A percentile compares a stretch with the other conserved stretches of the same genome.
Conservation (phyloP, 2,329 filamentous ascomycete species). For the Neoarthrinium moseri region DNA sequence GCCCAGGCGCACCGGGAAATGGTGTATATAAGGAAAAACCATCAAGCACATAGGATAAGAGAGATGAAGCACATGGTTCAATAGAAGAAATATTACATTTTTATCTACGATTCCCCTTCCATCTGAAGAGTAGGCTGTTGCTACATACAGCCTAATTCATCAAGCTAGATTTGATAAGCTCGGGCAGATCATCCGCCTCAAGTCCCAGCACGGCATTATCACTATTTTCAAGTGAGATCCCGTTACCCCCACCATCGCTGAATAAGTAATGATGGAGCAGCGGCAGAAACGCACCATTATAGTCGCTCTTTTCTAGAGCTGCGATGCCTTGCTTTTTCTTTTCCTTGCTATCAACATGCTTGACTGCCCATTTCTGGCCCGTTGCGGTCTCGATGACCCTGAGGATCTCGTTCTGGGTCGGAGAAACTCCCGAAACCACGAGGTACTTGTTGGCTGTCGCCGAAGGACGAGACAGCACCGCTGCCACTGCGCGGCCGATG, state of each 20-base stretch:
- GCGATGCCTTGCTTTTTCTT: neutral
- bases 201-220: conserved; percentile 12
- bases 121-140: too few relatives aligned
- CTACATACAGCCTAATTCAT: too few relatives aligned
- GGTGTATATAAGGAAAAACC: too few relatives aligned
- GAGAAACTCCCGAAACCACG: conserved; percentile 45
- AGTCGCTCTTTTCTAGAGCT: neutral
- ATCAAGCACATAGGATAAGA: too few relatives aligned
- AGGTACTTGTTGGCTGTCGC: conserved; percentile 48
- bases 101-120: too few relatives aligned
- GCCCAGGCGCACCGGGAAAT: too few relatives aligned
- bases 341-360: conserved; percentile 12
- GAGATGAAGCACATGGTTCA: too few relatives aligned
- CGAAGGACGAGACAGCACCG: conserved; percentile 37
- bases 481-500: conserved; percentile 41
- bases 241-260: conserved; percentile 9
- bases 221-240: conserved; percentile 10
- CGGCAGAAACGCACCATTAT: conserved; percentile 10
- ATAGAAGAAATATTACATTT: too few relatives aligned
- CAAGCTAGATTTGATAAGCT: neutral
- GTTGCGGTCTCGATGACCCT: conserved; percentile 41
- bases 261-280: conserved; percentile 11
- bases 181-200: conserved; percentile 11
- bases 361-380: conserved; percentile 40
- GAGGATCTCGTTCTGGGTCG: conserved; percentile 47